Evolutionary conservation across 495 filamentous ascomycete species (phyloP).

Genomic region (Chaetomidium leptoderma): DNA sequence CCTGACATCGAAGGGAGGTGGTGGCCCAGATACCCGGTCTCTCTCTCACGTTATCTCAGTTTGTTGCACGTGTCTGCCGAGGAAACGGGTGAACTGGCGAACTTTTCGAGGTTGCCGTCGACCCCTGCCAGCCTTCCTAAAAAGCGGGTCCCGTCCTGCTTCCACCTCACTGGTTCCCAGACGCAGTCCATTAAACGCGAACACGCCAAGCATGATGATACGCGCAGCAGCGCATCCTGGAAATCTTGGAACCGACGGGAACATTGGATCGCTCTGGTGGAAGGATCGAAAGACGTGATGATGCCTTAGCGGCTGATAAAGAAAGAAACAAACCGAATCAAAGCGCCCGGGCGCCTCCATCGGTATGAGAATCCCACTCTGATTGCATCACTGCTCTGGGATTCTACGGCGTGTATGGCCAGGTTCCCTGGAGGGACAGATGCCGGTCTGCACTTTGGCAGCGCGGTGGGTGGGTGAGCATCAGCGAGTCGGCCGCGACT

Average conservation of each 20-base stretch:
- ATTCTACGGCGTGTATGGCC: too few relatives aligned
- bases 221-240: conserved; percentile 28
- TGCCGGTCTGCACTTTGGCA: too few relatives aligned
- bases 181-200: conserved; percentile 32
- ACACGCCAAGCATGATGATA: conserved; percentile 30
- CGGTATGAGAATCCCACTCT: too few relatives aligned
- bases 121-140: conserved; percentile 14
- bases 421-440: too few relatives aligned
- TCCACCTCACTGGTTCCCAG: conserved; percentile 6
- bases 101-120: background rate
- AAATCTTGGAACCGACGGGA: conserved; percentile 26
- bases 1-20: background rate
- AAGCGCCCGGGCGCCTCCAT: too few relatives aligned
- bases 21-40: background rate
- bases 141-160: conserved; percentile 3
- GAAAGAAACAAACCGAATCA: conserved; percentile 4
- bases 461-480: too few relatives aligned
- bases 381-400: too few relatives aligned
- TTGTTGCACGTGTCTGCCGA: background rate
- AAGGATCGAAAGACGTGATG: conserved; percentile 26
- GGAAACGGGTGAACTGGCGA: background rate
- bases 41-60: background rate
- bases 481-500: background rate
- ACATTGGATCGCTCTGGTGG: conserved; percentile 7
- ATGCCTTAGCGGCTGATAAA: conserved; percentile 31